Conservation (phyloP, 2,329 filamentous ascomycete genomes). For the Beauveria asiatica region DNA sequence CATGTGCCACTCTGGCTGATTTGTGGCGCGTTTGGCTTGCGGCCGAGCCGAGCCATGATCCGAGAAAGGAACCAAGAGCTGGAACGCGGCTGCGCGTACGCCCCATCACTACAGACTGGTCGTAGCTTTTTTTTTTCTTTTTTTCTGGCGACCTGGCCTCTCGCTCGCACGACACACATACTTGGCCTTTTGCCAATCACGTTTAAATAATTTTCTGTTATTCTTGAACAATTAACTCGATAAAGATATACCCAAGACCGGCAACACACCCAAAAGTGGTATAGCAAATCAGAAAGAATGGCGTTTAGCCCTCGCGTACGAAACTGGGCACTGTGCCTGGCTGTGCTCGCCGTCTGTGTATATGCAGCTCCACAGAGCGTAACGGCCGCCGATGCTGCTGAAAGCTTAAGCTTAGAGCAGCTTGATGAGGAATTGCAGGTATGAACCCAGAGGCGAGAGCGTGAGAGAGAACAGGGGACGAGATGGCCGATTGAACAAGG, state of each 20-base stretch:
- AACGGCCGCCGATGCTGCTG: conserved; percentile 15
- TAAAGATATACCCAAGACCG: too few relatives aligned
- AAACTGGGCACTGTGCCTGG: conserved; percentile 20
- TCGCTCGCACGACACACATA: too few relatives aligned
- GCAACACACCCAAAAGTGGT: too few relatives aligned
- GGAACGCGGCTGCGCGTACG: not conserved
- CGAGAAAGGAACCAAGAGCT: not conserved
- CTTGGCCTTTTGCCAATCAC: too few relatives aligned
- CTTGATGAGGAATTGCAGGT: conserved; percentile 70
- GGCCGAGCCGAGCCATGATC: conserved; percentile 9
- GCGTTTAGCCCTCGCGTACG: conserved; percentile 3
- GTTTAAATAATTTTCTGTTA: too few relatives aligned
- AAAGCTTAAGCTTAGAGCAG: conserved; percentile 48
- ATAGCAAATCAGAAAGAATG: not conserved
- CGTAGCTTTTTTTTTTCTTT: not conserved
- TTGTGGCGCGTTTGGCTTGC: not conserved
- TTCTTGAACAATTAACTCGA: too few relatives aligned
- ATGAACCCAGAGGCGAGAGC: conserved; percentile 9
- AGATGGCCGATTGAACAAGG: not conserved
- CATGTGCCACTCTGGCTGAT: not conserved
- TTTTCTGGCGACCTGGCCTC: too few relatives aligned
- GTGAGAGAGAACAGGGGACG: not conserved
- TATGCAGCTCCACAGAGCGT: conserved; percentile 19
- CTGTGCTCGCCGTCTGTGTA: conserved; percentile 20
- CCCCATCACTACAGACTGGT: not conserved